Evolutionary conservation across 192 early-diverging fungal genomes (phyloP), one percentile per base, ranked within the genome.

Genomic region (Pilaira anomala): DNA sequence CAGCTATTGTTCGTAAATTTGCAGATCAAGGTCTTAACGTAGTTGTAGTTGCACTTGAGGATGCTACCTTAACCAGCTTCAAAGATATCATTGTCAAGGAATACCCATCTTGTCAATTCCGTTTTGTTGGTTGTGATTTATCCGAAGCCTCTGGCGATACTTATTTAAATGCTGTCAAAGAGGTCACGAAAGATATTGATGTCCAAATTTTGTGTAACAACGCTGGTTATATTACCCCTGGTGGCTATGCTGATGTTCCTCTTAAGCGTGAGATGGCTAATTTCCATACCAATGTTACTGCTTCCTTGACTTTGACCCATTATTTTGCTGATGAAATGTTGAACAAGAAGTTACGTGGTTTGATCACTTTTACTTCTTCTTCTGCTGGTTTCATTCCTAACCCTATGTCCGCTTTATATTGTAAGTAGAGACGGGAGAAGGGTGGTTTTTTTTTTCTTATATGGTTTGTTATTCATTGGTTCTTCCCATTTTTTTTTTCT

Each of bases 161-260:
- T n/a, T 85, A 76, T 66, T 68, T 85, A 76, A 46, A 62, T 18
- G 33, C 44, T 24, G 48, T 85, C 26, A 65, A 62, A 22, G 64
- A 80, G 50, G 42, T 66, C 24, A 83, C 80, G 11, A 28, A 70
- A 11, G 77, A 74, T 39, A 68, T 83, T 57, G 74, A 74, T 63
- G 67, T 84, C n/a, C 68, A 75, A 60, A 74, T 85, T 11, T 36
- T 85, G 44, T 85, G 83, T 65, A 85, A 84, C 68, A 85, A 85
- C 52, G 83, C 83, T 40, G 83, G 83, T 21, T 85, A 76, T 67
- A 83, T 85, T 65, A 68, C 73, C 19, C 69, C 79, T 18, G 83
- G 83, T 25, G 55, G 78, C 30, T 85, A 85, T 66, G 55, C 74
- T n/a, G 63, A 73, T 50, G 58, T 71, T 11, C 36, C 71, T 40